Evolutionary conservation across 176 grass and related monocot genomes (phyloP).

Genomic region (Elymus sibiricus): DNA sequence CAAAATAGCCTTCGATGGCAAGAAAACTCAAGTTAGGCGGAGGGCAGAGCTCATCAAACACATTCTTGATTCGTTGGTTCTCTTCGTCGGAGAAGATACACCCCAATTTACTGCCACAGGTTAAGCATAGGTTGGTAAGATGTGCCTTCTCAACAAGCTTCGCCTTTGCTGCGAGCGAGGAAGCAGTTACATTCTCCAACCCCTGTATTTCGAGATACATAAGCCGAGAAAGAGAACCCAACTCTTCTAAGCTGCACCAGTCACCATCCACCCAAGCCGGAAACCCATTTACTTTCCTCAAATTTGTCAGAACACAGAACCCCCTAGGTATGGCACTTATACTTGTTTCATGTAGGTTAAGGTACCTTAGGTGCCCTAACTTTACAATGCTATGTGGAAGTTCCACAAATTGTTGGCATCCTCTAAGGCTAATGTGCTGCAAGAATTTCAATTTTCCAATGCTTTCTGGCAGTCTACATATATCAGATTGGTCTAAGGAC

Average conservation of each 20-base stretch:
- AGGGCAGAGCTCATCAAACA: constrained; percentile 20
- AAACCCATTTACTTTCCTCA: too few relatives aligned
- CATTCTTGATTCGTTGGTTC: not conserved
- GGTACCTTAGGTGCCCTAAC: too few relatives aligned
- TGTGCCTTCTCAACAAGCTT: not conserved
- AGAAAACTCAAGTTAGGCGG: not conserved
- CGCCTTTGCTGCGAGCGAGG: not conserved
- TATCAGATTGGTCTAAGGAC: not conserved
- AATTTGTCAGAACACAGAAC: too few relatives aligned
- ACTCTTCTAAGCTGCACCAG: too few relatives aligned
- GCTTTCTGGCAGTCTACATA: not conserved
- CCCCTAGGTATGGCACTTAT: too few relatives aligned
- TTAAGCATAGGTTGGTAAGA: not conserved
- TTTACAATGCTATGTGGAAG: not conserved
- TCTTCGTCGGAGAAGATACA: not conserved
- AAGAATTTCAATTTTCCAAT: constrained; percentile 23
- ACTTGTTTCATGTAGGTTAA: too few relatives aligned
- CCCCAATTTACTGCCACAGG: not conserved
- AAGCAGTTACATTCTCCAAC: not conserved
- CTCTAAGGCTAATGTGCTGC: not conserved
- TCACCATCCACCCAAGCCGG: too few relatives aligned
- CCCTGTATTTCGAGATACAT: not conserved
- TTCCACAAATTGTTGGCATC: not conserved
- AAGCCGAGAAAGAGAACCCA: too few relatives aligned
- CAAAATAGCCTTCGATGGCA: not conserved